Conservation (phyloP, 768 basidiomycete species). For the Russula earlei region DNA sequence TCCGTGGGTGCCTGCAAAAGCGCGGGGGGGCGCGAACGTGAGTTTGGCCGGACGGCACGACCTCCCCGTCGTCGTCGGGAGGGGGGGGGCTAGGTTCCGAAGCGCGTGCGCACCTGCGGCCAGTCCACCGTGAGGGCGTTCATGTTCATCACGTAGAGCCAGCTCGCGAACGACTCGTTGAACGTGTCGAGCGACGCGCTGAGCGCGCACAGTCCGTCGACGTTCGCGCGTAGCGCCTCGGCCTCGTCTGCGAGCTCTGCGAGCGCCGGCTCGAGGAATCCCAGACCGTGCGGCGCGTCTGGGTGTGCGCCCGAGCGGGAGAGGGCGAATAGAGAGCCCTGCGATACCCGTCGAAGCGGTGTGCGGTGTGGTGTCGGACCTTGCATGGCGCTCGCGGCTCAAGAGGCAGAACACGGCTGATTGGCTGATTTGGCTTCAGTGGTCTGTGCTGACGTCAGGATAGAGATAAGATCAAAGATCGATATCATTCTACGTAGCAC, state of each 20-base stretch:
- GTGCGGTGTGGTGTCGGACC: slow-evolving; percentile 54
- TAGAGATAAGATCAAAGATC: no score
- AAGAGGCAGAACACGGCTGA: no score
- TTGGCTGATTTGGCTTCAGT: no score
- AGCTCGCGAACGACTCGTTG: slow-evolving; percentile 91
- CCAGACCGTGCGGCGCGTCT: slow-evolving; percentile 74
- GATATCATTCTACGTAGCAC: no score
- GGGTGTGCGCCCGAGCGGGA: slow-evolving; percentile 67
- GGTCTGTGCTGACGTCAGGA: no score
- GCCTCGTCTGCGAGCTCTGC: slow-evolving; percentile 84
- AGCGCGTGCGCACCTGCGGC: slow-evolving; percentile 55
- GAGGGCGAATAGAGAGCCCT: slow-evolving; percentile 80
- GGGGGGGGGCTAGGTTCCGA: no score
- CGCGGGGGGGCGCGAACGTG: no score
- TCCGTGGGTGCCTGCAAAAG: slow-evolving; percentile 20
- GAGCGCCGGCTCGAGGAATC: slow-evolving; percentile 77
- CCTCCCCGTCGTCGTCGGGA: no score
- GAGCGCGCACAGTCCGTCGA: slow-evolving; percentile 60
- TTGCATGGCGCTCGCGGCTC: no score
- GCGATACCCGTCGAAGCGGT: slow-evolving; percentile 82
- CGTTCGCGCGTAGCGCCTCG: slow-evolving; percentile 66
- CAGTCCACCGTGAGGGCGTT: slow-evolving; percentile 91
- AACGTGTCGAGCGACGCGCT: slow-evolving; percentile 72
- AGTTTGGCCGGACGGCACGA: no score
- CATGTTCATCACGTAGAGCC: slow-evolving; percentile 89